Base-by-base conservation (phyloP, 1,284 basidiomycete species). In the Leccinum proximum region DNA sequence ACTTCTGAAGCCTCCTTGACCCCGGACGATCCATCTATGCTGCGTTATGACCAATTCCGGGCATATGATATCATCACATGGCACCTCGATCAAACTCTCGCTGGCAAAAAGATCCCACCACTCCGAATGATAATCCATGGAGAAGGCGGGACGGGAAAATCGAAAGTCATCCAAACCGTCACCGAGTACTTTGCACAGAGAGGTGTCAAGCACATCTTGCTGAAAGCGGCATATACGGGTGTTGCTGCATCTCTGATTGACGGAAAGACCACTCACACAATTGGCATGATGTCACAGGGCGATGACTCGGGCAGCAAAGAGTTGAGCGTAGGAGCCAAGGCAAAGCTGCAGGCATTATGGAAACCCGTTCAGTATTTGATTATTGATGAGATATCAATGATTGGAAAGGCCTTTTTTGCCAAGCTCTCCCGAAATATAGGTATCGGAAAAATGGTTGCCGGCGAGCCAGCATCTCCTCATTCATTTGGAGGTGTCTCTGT, bases 1-100 rank as follows among this genome's bases (percentile, higher is more conserved):
- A 26, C 22, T 26, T 30, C 30, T 30, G 30, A 30, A 30, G 30
- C 30, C 30, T 30, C 30, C 4, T 30, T 30, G 30, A 30, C 30
- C 4, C 1, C 30, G 1, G 30, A 6, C 6, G 30, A 57, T 35
- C 30, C 56, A 2, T 57, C 56, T 4, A 16, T 35, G 33, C 30
- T 57, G 3, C 14, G 16, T 16, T 57, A 35, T 8, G 22, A 65
- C 48, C 64, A 67, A n/a, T 38, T 16, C 7, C 22, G 33, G 2
- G 60, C 66, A 37, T 67, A 62, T 50, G 58, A 64, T 13, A 67
- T 66, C 8, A 22, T 67, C 8, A 37, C 57, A 16, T 60, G 58
- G 60, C 66, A 67, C 45, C 35, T 67, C 2, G 14, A 26, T 26
- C 22, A 26, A 26, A 26, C 22, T 26, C 22, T 26, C 22, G 22